Percentiles rank a stretch among this genome's conserved stretches.
Evolutionary conservation across 2,329 filamentous ascomycete genomes (phyloP).

Genomic region (Calonectria hawksworthii): DNA sequence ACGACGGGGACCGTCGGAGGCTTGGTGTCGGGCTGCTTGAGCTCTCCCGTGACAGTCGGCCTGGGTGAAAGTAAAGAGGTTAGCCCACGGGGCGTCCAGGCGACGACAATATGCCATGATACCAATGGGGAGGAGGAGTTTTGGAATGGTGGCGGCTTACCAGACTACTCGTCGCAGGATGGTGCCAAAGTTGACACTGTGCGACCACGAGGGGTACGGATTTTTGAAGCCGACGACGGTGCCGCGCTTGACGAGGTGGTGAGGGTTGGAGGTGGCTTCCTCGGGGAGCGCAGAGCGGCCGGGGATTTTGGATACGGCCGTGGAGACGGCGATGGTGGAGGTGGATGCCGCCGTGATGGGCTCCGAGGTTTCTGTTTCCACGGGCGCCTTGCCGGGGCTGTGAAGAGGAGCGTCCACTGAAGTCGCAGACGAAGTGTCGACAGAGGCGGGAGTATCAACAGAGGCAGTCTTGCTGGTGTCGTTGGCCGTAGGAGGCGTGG

Average conservation of each 20-base stretch:
- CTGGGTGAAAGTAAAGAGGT: conserved; percentile 35
- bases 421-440: background rate
- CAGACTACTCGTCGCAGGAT: conserved; percentile 52
- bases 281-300: conserved; percentile 54
- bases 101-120: background rate
- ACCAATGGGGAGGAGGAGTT: background rate
- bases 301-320: conserved; percentile 51
- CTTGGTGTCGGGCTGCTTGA: conserved; percentile 70
- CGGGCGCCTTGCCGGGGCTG: background rate
- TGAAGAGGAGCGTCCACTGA: conserved; percentile 2
- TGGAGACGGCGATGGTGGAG: conserved; percentile 38
- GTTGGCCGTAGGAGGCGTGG: background rate
- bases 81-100: conserved; percentile 2
- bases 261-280: conserved; percentile 60
- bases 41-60: conserved; percentile 56
- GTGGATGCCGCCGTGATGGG: conserved; percentile 30
- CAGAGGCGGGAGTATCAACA: conserved; percentile 3
- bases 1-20: conserved; percentile 76
- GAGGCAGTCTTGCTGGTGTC: background rate
- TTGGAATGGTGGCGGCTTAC: conserved; percentile 41
- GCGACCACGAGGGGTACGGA: conserved; percentile 62
- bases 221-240: conserved; percentile 62
- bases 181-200: conserved; percentile 35
- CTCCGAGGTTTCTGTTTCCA: conserved; percentile 10
- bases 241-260: conserved; percentile 62